Evolutionary conservation across 163 green algal species (phyloP).

Genomic region (Scenedesmus sp.): DNA sequence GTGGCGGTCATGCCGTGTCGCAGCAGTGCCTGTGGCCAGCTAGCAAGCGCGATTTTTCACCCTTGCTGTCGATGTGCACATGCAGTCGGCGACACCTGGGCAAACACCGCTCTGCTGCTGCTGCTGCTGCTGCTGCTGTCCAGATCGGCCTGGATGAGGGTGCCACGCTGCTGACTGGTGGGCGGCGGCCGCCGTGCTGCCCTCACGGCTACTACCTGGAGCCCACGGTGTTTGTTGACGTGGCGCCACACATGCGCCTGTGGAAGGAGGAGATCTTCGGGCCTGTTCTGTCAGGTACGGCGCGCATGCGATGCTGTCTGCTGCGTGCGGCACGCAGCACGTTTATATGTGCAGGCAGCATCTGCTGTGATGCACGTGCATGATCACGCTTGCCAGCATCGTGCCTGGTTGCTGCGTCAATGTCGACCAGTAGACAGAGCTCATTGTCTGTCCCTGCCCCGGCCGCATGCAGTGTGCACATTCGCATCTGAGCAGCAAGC

Average conservation of each 20-base stretch:
- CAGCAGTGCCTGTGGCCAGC: neutral
- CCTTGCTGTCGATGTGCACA: neutral
- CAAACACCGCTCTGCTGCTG: neutral
- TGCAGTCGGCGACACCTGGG: neutral
- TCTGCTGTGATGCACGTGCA: no score
- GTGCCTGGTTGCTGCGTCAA: neutral
- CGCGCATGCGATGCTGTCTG: no score
- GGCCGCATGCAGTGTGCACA: constrained; percentile 62
- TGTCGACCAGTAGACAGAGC: no score
- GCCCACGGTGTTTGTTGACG: constrained; percentile 84
- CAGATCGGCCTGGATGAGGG: constrained; percentile 77
- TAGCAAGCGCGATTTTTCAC: neutral
- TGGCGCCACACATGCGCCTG: constrained; percentile 76
- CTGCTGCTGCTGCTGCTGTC: constrained; percentile 1
- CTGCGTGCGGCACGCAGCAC: neutral
- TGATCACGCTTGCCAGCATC: no score
- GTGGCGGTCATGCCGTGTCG: no score
- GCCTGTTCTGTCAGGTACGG: constrained; percentile 68
- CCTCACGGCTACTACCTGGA: constrained; percentile 61
- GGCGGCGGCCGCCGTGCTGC: constrained; percentile 64
- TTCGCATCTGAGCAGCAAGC: constrained; percentile 90
- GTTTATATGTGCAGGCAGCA: no score
- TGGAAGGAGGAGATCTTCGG: constrained; percentile 95
- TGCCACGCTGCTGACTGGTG: constrained; percentile 84
- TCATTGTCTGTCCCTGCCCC: neutral